Base-by-base conservation (phyloP, 73 alveolate genomes). In the Tetrahymena malaccensis region DNA sequence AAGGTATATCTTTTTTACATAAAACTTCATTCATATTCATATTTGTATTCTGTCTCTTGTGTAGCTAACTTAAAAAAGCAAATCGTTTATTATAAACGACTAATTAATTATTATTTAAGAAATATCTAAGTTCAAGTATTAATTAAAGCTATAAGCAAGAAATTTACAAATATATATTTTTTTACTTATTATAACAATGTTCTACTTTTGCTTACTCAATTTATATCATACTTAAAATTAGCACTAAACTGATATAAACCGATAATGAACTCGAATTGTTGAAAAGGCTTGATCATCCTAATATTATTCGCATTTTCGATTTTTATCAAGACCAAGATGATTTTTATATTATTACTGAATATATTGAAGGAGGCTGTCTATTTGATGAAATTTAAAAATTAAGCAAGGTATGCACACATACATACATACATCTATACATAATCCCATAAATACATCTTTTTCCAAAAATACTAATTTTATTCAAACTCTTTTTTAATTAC, bases 271-370 rank as follows among this genome's bases (percentile, higher is more conserved):
- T 70, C 22, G 35, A 70, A 17, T 70, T 70, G 89, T 70, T 70
- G 89, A 96, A 94, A 56, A 44, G 95, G 50, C 94, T 96, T 27
- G 98, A 96, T 89, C 98, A 96, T 93, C 98, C 98, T 13, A 96
- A 96, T 40, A 96, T 94, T 55, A 96, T 94, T 44, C 85, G 94
- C 37, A 94, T 96, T 34, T 93, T 94, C 95, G 98, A 96, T 85
- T 55, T 94, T 17, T 93, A 85, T 38, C 94, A 93, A 43, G 98
- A 96, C 93, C 96, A 43, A 44, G 38, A 85, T 19, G 84, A 95
- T 58, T 85, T 35, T 95, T 96, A 95, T 43, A 38, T 96, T 22
- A 96, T 96, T 56, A 94, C 97, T 31, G 98, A 96, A 93, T 93
- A 94, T 55, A 93, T 96, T 35, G 58, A 94, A 85, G 98, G 98